These are phyloP conservation scores for Metarhizium humberi DNA, from an alignment of 2,329 filamentous ascomycete genomes.

Conservation along the genomic window DNA sequence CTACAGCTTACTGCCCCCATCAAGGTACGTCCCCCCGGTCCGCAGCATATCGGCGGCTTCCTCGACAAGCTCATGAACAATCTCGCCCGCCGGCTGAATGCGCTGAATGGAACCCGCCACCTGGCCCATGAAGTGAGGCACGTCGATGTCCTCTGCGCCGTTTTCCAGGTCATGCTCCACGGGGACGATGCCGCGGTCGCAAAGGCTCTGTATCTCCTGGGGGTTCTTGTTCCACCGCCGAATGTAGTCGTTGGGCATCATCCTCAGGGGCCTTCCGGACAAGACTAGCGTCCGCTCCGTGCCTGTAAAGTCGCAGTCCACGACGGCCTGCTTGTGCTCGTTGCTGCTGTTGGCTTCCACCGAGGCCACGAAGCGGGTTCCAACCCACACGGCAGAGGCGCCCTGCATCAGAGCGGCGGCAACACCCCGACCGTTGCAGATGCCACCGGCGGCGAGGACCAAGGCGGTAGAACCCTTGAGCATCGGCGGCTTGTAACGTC, in stretches of 20 bases:
- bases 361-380: constrained; percentile 81
- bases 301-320: constrained; percentile 66
- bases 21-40: background rate
- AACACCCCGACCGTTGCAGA: constrained; percentile 72
- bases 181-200: constrained; percentile 68
- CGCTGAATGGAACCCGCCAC: constrained; percentile 70
- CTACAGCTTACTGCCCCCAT: background rate
- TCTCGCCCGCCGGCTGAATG: constrained; percentile 71
- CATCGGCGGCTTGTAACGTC: constrained; percentile 58
- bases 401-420: constrained; percentile 81
- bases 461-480: constrained; percentile 63
- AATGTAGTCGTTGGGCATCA: constrained; percentile 77
- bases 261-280: constrained; percentile 70
- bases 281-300: constrained; percentile 78
- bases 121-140: constrained; percentile 89
- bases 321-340: constrained; percentile 76
- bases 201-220: constrained; percentile 65
- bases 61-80: constrained; percentile 83
- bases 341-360: constrained; percentile 75
- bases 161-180: constrained; percentile 76
- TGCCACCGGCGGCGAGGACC: constrained; percentile 86
- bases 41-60: constrained; percentile 50
- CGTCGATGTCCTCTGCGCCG: constrained; percentile 64
- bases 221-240: constrained; percentile 70
- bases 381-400: constrained; percentile 85